A percentile compares a stretch with the other conserved stretches of the same genome.
phyloP scores from a whole-genome alignment of 148 eudicot species.

The Pouteria glomerata region DNA sequence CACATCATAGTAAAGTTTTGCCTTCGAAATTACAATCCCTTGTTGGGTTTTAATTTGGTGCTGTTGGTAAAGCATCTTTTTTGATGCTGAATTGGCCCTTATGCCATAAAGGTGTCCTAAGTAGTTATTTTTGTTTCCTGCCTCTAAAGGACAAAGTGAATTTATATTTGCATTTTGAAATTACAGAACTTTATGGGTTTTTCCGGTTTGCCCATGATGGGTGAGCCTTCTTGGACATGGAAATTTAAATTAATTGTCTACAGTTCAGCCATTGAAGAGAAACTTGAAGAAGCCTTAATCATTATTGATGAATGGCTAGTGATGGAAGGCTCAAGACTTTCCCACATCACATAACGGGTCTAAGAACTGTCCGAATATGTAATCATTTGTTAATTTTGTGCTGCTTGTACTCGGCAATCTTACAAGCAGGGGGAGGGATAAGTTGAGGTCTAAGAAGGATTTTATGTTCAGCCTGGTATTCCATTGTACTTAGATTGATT shows the following conservation, averaged over 20 bases:
- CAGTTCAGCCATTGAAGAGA: not conserved
- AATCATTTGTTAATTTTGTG: not conserved
- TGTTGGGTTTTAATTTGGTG: not conserved
- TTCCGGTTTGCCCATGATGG: not conserved
- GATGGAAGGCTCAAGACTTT: not conserved
- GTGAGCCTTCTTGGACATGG: slow-evolving; percentile 1
- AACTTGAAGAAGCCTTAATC: not conserved
- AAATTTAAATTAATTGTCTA: not conserved
- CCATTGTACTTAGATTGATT: not conserved
- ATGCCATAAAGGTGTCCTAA: not conserved
- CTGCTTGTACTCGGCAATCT: not conserved
- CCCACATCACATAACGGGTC: not conserved
- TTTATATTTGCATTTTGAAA: not conserved
- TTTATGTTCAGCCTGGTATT: not conserved
- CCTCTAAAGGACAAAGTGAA: not conserved
- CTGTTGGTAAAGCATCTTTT: not conserved
- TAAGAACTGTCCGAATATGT: not conserved
- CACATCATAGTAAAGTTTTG: not conserved
- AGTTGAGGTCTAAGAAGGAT: not conserved
- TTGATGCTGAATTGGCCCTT: not conserved
- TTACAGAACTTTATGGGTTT: not conserved
- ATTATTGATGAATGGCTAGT: not conserved
- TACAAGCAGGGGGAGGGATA: not conserved
- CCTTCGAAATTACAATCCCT: not conserved
- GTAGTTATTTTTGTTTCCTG: not conserved